Percentiles rank a stretch among this genome's conserved stretches.
These are phyloP conservation scores for Testicularia cyperi DNA, from an alignment of 1,284 basidiomycete genomes.

Conservation along the genomic window DNA sequence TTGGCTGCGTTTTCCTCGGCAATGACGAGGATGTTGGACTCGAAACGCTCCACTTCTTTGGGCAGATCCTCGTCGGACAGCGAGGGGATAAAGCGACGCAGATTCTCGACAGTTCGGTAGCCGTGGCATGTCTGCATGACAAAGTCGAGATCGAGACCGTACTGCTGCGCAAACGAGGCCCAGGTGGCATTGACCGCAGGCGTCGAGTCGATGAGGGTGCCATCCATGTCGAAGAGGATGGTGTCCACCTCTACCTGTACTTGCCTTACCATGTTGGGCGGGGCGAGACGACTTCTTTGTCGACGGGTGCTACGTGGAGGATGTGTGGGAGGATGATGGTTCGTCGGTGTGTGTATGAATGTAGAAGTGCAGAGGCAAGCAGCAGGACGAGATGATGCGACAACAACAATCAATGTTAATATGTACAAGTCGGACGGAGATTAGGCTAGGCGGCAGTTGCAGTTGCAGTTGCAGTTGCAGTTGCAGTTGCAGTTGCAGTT, in stretches of 20 bases:
- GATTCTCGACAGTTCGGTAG: constrained; percentile 56
- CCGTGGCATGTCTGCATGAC: constrained; percentile 56
- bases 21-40: constrained; percentile 53
- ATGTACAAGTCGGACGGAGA: too few species aligned
- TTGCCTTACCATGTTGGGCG: constrained; percentile 40
- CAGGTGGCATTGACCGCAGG: constrained; percentile 57
- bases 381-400: too few species aligned
- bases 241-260: constrained; percentile 41
- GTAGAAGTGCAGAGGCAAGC: too few species aligned
- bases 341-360: too few species aligned
- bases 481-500: too few species aligned
- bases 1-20: constrained; percentile 40
- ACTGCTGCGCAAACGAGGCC: constrained; percentile 48
- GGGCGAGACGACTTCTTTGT: too few species aligned
- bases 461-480: too few species aligned
- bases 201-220: constrained; percentile 58
- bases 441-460: too few species aligned
- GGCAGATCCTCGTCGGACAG: constrained; percentile 43
- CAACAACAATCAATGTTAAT: too few species aligned
- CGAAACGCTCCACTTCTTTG: constrained; percentile 48
- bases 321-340: too few species aligned
- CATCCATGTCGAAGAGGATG: constrained; percentile 60
- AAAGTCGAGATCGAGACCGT: constrained; percentile 52
- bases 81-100: constrained; percentile 49
- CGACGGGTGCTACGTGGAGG: too few species aligned